A percentile compares a stretch with the other conserved stretches of the same genome.
Evolutionary conservation across 2,329 filamentous ascomycete species (phyloP).

Genomic region (Coniochaeta prunicola): DNA sequence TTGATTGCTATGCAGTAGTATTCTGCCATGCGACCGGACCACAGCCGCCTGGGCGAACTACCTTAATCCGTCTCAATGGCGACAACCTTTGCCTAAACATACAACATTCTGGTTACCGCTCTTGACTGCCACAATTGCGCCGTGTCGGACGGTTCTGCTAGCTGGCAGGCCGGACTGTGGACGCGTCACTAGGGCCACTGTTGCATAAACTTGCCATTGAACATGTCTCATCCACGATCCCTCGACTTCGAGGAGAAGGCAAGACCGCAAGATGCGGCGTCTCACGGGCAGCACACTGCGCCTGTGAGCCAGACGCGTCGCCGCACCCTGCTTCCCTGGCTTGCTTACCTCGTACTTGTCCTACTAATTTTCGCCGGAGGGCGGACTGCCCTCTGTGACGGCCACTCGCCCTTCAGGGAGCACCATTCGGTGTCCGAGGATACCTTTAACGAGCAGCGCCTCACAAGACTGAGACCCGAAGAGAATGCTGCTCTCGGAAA

Average conservation of each 20-base stretch:
- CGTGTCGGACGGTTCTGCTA: neutral
- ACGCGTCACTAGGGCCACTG: neutral
- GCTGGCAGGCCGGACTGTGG: neutral
- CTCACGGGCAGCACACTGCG: neutral
- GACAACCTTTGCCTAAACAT: neutral
- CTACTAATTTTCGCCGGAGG: neutral
- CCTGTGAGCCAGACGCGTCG: neutral
- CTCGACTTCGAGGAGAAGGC: neutral
- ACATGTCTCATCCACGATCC: neutral
- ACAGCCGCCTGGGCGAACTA: neutral
- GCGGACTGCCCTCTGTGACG: neutral
- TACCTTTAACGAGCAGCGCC: neutral
- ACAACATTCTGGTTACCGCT: neutral
- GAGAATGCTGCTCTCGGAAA: too few species aligned
- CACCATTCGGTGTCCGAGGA: neutral
- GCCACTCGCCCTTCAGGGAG: neutral
- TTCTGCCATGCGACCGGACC: neutral
- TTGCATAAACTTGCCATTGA: too few species aligned
- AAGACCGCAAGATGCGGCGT: neutral
- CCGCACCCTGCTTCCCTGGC: neutral
- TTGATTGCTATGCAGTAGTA: neutral
- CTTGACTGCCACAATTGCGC: neutral
- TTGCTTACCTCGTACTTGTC: neutral
- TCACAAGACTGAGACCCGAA: neutral
- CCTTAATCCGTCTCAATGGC: neutral